Base-by-base conservation (phyloP, 495 filamentous ascomycete genomes). In the Xylona heveae region DNA sequence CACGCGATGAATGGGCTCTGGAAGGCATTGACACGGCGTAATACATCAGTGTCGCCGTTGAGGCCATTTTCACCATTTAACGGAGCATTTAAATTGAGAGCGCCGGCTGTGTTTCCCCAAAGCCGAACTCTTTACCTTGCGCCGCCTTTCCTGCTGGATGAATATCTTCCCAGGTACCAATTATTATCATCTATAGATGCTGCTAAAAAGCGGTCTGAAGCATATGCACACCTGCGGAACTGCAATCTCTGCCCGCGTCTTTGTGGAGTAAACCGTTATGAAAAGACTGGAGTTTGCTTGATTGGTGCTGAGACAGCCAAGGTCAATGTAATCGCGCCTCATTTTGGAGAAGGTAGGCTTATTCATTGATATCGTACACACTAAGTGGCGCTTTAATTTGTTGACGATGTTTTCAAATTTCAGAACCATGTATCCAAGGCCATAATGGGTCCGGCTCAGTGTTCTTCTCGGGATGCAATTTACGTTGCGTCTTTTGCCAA, bases 401-500 rank as follows among this genome's bases (percentile, higher is more conserved):
- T 26, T 1, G 15, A 34, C 31, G 19, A 12, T n/a, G 23, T 21
- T 28, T 35, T 28, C 12, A 31, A 18, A 39, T 35, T 21, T 26
- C 55, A 57, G 75, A 82, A 39, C 74, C 76, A 0, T 80, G 74
- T 45, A 68, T 82, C 22, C 75, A 81, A 46, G 77, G 76, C 13
- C 71, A 71, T 42, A 61, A 74, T 44, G 77, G 78, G 6, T 73
- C 64, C 36, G 78, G 77, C 24, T 61, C 68, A 5, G 74, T 82
- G 30, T 83, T 82, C 56, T 81, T 82, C 45, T 62, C 58, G 19
- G 71, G 68, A 8, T 82, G 75, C 43, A 81, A 78, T 47, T 46
- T 81, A 22, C 64, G 75, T 10, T 82, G 78, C 46, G 71, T 78
- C 0, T 83, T 83, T 44, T 85, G 78, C 48, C 77, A 83, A 47